These are phyloP conservation scores for Hymenoscyphus occultus DNA, from an alignment of 2,329 filamentous ascomycete genomes.

Conservation along the genomic window DNA sequence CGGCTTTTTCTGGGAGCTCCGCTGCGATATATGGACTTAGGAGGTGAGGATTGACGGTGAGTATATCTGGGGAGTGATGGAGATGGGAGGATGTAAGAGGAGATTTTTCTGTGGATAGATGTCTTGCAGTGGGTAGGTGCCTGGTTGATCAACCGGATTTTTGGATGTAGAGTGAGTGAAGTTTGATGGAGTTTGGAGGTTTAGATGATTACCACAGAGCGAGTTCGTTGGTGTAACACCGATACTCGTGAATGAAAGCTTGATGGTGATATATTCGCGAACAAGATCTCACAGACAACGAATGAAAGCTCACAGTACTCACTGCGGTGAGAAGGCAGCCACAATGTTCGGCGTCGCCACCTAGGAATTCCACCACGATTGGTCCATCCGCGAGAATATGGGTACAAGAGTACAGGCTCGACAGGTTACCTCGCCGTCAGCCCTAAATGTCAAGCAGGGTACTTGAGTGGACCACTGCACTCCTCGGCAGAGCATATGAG, in stretches of 20 bases:
- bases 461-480: neutral
- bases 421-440: constrained; percentile 14
- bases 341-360: constrained; percentile 12
- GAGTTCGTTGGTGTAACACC: too few species aligned
- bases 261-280: too few species aligned
- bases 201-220: too few species aligned
- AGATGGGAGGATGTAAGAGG: neutral
- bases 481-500: neutral
- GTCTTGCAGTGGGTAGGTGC: too few species aligned
- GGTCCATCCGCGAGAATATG: neutral
- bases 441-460: constrained; percentile 17
- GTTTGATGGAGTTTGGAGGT: too few species aligned
- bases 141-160: too few species aligned
- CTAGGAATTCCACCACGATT: constrained; percentile 1
- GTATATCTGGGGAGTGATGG: neutral
- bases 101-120: neutral
- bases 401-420: neutral
- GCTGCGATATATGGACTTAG: neutral
- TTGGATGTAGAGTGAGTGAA: too few species aligned
- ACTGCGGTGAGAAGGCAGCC: neutral
- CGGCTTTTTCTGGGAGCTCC: neutral
- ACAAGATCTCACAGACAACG: neutral
- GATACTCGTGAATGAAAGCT: too few species aligned
- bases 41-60: neutral
- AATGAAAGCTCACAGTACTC: neutral